Evolutionary conservation across 495 filamentous ascomycete species (phyloP), one percentile per base, ranked within the genome.

Genomic region (Halenospora varia): DNA sequence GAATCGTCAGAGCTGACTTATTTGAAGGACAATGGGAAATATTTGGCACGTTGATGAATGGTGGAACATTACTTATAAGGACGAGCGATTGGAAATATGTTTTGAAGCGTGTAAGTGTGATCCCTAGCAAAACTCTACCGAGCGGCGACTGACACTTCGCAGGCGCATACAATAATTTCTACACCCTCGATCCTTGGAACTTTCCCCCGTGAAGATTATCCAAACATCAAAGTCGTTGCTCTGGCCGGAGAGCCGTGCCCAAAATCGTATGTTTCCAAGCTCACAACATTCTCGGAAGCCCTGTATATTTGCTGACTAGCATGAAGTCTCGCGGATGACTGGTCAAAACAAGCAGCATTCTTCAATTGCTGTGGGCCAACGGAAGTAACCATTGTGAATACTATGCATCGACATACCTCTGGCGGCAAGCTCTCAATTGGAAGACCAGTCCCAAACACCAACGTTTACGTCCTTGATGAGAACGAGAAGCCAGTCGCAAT

Each of bases 341-440:
- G 29, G 29, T 35, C 29, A 35, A 4, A 13, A 35, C 6, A 35
- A 4, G 29, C 13, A 6, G 13, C 45, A 4, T 48, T 19, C n/a
- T n/a, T 6, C 45, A 73, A 73, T 51, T 54, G 65, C 48, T 73
- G 71, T 48, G 71, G 71, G 9, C 71, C 71, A 0, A 74, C 71
- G 9, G 71, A 74, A 53, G 68, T 67, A 58, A 71, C 56, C 20
- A 68, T 74, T 22, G 51, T 74, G n/a, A 74, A 72, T 61, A 74
- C 70, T 0, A 64, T 59, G 24, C 66, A 67, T 41, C 53, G 62
- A 24, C 71, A 73, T 52, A 56, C 62, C 44, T 57, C 59, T 3
- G 71, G 71, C 2, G 57, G 53, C 2, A 45, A 49, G 10, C 57
- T 73, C 24, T 69, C 68, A 1, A 73, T 73, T 49, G 71, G 71